These are phyloP conservation scores for Pochonia chlamydosporia DNA, from an alignment of 2,329 filamentous ascomycete species.

Conservation along the genomic window DNA sequence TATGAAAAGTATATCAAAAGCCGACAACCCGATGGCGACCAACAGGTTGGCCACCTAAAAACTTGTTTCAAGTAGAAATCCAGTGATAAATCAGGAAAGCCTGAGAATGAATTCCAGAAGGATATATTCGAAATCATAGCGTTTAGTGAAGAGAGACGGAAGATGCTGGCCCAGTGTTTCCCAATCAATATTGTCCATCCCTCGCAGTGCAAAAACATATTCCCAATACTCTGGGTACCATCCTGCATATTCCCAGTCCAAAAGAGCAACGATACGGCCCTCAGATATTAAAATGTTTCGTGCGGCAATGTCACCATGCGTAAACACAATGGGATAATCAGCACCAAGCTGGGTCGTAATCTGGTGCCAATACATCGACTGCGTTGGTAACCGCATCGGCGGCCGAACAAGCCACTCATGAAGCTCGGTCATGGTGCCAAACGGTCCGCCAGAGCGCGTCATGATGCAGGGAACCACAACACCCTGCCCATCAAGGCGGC, in stretches of 20 bases:
- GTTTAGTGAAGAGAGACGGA: background rate
- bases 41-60: too few species aligned
- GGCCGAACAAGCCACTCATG: slow-evolving; percentile 19
- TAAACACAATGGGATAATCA: slow-evolving; percentile 13
- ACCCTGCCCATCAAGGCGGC: slow-evolving; percentile 18
- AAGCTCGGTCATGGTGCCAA: slow-evolving; percentile 12
- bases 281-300: slow-evolving; percentile 13
- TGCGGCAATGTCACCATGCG: slow-evolving; percentile 8
- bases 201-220: slow-evolving; percentile 8
- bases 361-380: slow-evolving; percentile 17
- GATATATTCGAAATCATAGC: background rate
- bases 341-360: slow-evolving; percentile 16
- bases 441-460: slow-evolving; percentile 16
- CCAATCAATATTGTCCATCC: slow-evolving; percentile 14
- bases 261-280: slow-evolving; percentile 3
- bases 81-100: too few species aligned
- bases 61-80: too few species aligned
- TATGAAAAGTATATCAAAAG: too few species aligned
- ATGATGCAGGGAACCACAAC: slow-evolving; percentile 16
- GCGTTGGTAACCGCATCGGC: slow-evolving; percentile 5
- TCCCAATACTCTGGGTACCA: slow-evolving; percentile 13
- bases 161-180: slow-evolving; percentile 4
- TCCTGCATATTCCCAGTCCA: slow-evolving; percentile 12
- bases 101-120: background rate
- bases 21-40: too few species aligned